Percentiles rank a stretch among this genome's conserved stretches.
Conservation (phyloP, 176 grass and related monocot genomes). For the Dactylis glomerata region DNA sequence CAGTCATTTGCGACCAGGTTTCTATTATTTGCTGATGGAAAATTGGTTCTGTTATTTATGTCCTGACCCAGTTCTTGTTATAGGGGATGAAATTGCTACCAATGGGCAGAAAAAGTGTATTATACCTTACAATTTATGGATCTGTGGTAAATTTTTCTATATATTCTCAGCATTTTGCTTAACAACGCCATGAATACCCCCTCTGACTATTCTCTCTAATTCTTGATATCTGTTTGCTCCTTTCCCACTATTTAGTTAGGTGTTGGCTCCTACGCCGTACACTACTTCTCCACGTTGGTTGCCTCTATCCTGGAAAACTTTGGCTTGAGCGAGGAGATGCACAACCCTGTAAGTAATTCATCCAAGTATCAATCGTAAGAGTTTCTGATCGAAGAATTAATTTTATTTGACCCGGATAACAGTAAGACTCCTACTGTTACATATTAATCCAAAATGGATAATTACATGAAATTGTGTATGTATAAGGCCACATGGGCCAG, state of each 20-base stretch:
- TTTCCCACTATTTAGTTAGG: conserved; percentile 56
- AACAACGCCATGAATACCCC: background rate
- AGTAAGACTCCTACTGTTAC: background rate
- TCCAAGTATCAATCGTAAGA: conserved; percentile 8
- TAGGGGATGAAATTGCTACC: conserved; percentile 96
- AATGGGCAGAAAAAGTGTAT: conserved; percentile 80
- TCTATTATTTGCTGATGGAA: conserved; percentile 1
- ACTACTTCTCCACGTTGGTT: conserved; percentile 82
- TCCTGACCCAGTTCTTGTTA: conserved; percentile 19
- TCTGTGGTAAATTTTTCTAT: conserved; percentile 70
- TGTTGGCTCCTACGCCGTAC: conserved; percentile 74
- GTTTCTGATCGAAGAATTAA: background rate
- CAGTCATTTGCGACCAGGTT: background rate
- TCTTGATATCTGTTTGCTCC: conserved; percentile 2
- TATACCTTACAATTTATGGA: conserved; percentile 91
- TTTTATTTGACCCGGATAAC: background rate
- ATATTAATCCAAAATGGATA: background rate
- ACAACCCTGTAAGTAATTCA: conserved; percentile 81
- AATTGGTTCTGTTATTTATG: conserved; percentile 1
- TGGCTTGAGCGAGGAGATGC: conserved; percentile 86
- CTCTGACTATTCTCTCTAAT: background rate
- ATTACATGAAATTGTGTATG: background rate
- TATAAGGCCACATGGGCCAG: background rate
- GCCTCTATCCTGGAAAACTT: conserved; percentile 74
- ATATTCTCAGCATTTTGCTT: conserved; percentile 13